phyloP scores from a whole-genome alignment of 352 stramenopile genomes.

The Phytopythium aichiense region DNA sequence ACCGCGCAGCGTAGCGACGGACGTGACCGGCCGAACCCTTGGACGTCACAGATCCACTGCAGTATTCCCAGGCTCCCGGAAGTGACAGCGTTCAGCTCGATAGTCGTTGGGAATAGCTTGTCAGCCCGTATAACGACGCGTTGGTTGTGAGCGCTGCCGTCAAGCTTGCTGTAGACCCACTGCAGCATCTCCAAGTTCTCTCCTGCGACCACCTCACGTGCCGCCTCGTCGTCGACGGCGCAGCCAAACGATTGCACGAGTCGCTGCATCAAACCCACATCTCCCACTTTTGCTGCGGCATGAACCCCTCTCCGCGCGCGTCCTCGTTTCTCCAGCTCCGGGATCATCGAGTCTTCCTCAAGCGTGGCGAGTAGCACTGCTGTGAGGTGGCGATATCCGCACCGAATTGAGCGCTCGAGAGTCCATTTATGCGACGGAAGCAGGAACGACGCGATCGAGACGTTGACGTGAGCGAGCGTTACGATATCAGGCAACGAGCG shows the following conservation, averaged over 20 bases:
- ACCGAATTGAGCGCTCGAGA: too few species aligned
- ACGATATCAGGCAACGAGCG: too few species aligned
- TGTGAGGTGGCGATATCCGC: too few species aligned
- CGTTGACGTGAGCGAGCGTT: too few species aligned
- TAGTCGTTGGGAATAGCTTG: background rate
- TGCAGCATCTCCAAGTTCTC: background rate
- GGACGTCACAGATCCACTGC: background rate
- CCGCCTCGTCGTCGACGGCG: background rate
- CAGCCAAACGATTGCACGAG: background rate
- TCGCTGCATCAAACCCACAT: background rate
- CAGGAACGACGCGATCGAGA: too few species aligned
- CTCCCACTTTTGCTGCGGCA: background rate
- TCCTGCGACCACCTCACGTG: background rate
- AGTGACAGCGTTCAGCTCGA: background rate
- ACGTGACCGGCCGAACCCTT: background rate
- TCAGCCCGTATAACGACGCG: background rate
- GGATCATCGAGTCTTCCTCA: background rate
- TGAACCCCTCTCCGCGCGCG: background rate
- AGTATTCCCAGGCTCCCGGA: background rate
- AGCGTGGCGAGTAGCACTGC: background rate
- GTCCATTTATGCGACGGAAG: too few species aligned
- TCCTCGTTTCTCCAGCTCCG: background rate
- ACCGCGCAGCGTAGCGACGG: background rate
- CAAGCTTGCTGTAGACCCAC: background rate
- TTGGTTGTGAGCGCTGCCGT: background rate